Evolutionary conservation across 768 basidiomycete species (phyloP).

Genomic region (Gymnopilus junonius): DNA sequence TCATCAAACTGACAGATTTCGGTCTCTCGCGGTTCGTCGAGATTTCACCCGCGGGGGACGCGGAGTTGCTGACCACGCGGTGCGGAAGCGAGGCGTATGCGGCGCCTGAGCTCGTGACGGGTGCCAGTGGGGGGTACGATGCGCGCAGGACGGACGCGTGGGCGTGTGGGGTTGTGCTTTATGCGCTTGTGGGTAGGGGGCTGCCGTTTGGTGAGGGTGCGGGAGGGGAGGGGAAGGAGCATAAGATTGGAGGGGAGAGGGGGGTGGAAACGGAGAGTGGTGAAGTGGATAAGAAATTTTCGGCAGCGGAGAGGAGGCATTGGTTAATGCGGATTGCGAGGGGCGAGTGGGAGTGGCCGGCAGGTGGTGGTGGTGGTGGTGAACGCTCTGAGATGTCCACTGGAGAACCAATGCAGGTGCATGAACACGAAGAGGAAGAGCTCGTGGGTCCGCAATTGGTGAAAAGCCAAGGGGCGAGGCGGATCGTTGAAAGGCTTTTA

Average conservation of each 20-base stretch:
- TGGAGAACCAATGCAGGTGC: too few species aligned
- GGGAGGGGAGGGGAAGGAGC: conserved; percentile 37
- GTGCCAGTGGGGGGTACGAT: conserved; percentile 62
- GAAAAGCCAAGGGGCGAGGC: conserved; percentile 48
- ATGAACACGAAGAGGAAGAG: conserved; percentile 23
- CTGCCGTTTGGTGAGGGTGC: conserved; percentile 75
- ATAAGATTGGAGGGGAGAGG: conserved; percentile 24
- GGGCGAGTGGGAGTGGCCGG: conserved; percentile 86
- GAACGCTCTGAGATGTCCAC: too few species aligned
- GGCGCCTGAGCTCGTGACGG: conserved; percentile 73
- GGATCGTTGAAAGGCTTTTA: conserved; percentile 65
- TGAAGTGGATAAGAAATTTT: conserved; percentile 10
- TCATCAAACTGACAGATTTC: conserved; percentile 88
- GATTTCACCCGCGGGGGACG: conserved; percentile 44
- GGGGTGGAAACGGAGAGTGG: too few species aligned
- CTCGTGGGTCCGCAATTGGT: conserved; percentile 41
- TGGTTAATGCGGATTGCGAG: conserved; percentile 83
- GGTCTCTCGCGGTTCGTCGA: conserved; percentile 88
- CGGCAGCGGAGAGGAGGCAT: conserved; percentile 46
- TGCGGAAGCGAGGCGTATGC: conserved; percentile 92
- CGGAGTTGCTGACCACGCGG: conserved; percentile 66
- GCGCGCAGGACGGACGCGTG: conserved; percentile 86
- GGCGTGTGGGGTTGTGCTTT: conserved; percentile 90
- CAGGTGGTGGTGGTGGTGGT: too few species aligned
- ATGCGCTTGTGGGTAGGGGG: conserved; percentile 68